Percentiles rank a stretch among this genome's conserved stretches.
Conservation (phyloP, 148 eudicot species). For the Vaccinium corymbosum region DNA sequence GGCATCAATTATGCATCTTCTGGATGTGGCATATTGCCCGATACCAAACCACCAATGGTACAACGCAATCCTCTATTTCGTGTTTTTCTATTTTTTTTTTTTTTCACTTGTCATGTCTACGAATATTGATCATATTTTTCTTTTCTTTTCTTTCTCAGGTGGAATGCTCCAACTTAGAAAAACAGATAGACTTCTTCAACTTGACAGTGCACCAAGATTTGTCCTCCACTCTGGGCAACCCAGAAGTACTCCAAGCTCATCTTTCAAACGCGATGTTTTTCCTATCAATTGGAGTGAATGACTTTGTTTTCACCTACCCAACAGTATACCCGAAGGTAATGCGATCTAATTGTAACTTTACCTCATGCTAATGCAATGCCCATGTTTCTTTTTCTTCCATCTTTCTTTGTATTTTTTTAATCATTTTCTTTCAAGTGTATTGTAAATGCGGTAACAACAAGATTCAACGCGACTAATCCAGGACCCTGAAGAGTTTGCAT, state of each 20-base stretch:
- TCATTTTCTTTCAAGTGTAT: neutral
- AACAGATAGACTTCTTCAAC: constrained; percentile 2
- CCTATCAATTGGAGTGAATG: neutral
- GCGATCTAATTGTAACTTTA: neutral
- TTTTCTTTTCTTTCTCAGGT: neutral
- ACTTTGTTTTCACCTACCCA: neutral
- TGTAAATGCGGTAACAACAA: neutral
- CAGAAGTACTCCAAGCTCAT: neutral
- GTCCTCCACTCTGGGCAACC: neutral
- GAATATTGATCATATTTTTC: neutral
- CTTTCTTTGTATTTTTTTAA: neutral
- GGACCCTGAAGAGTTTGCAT: neutral
- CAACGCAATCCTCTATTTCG: neutral
- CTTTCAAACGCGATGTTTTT: neutral
- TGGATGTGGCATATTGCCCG: neutral
- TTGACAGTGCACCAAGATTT: neutral
- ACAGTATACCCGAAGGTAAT: neutral
- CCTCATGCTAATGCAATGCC: neutral
- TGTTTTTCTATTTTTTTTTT: neutral
- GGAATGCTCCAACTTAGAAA: neutral
- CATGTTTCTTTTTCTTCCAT: neutral
- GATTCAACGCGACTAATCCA: neutral
- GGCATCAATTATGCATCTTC: constrained; percentile 3
- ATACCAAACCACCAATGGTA: neutral
- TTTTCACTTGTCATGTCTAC: neutral